These are phyloP conservation scores for Tephrocybe sp. DNA, from an alignment of 768 basidiomycete species.

Conservation along the genomic window DNA sequence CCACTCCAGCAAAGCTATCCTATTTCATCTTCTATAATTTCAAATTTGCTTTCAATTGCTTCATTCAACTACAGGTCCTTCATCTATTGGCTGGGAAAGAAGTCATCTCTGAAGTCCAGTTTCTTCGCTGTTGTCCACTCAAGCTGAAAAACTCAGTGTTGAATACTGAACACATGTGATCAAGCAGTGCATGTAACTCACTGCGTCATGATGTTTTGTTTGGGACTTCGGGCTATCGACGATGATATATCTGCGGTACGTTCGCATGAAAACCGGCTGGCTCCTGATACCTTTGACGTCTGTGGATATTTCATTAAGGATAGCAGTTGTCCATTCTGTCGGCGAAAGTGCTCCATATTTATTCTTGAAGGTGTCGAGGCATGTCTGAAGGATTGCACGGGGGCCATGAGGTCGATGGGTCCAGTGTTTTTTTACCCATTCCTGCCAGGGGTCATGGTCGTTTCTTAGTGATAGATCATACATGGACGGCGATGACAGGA, in stretches of 20 bases:
- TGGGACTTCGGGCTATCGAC: conserved; percentile 39
- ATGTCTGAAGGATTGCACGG: conserved; percentile 42
- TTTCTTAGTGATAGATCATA: conserved; percentile 23
- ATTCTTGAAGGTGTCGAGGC: conserved; percentile 38
- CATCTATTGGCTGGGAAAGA: conserved; percentile 28
- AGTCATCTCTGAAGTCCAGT: conserved; percentile 63
- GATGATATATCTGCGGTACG: conserved; percentile 65
- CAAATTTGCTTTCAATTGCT: no score
- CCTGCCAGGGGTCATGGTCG: conserved; percentile 16
- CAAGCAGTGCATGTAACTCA: conserved; percentile 27
- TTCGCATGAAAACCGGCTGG: conserved; percentile 60
- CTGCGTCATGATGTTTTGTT: conserved; percentile 36
- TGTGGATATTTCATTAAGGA: conserved; percentile 44
- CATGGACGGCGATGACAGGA: conserved; percentile 46
- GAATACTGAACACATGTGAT: neutral
- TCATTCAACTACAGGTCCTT: no score
- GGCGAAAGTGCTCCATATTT: conserved; percentile 32
- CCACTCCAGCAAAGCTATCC: no score
- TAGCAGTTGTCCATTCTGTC: conserved; percentile 30
- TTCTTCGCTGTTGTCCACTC: conserved; percentile 47
- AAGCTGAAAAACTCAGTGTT: conserved; percentile 34
- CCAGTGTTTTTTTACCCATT: conserved; percentile 41
- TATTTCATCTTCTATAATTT: no score
- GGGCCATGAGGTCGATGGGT: conserved; percentile 27
- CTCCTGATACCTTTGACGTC: conserved; percentile 54